Percentiles rank a stretch among this genome's conserved stretches.
phyloP scores from a whole-genome alignment of 75 land plant genomes.

The Ceratopteris richardii region DNA sequence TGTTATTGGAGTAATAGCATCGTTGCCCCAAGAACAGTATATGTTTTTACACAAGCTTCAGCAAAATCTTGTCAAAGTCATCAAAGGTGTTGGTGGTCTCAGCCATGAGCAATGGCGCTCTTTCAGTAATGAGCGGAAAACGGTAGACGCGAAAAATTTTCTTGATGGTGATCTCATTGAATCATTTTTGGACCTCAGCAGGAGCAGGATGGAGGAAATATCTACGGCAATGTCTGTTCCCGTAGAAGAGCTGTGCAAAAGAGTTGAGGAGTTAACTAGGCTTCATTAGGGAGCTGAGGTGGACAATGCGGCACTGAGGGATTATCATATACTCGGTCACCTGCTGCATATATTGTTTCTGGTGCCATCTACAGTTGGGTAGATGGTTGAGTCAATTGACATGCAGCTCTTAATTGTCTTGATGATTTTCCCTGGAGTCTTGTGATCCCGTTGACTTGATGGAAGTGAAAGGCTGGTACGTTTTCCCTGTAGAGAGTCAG shows the following conservation, averaged over 20 bases:
- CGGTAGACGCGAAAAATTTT: conserved; percentile 77
- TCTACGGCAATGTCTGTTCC: conserved; percentile 60
- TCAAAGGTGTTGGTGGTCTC: conserved; percentile 96
- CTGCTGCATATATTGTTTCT: too few species aligned
- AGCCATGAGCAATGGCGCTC: conserved; percentile 99
- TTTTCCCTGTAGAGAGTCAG: too few species aligned
- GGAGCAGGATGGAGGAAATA: conserved; percentile 78
- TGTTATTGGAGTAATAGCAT: conserved; percentile 93
- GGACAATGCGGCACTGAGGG: too few species aligned
- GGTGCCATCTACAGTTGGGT: too few species aligned
- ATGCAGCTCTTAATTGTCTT: too few species aligned
- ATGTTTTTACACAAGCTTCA: conserved; percentile 83
- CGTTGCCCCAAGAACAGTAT: conserved; percentile 92
- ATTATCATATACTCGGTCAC: too few species aligned
- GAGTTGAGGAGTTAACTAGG: conserved; percentile 92
- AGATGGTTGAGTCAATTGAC: too few species aligned
- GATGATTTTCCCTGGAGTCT: too few species aligned
- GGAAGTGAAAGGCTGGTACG: too few species aligned
- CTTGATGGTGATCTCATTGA: conserved; percentile 96
- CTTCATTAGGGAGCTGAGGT: conserved; percentile 49
- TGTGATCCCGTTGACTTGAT: too few species aligned
- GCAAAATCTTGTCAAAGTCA: conserved; percentile 70
- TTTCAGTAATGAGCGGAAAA: conserved; percentile 92
- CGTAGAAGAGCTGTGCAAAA: conserved; percentile 93
- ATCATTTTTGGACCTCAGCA: conserved; percentile 81